Percentiles rank a stretch among this genome's conserved stretches.
phyloP scores from a whole-genome alignment of 148 eudicot genomes.

The Camellia granthamiana region DNA sequence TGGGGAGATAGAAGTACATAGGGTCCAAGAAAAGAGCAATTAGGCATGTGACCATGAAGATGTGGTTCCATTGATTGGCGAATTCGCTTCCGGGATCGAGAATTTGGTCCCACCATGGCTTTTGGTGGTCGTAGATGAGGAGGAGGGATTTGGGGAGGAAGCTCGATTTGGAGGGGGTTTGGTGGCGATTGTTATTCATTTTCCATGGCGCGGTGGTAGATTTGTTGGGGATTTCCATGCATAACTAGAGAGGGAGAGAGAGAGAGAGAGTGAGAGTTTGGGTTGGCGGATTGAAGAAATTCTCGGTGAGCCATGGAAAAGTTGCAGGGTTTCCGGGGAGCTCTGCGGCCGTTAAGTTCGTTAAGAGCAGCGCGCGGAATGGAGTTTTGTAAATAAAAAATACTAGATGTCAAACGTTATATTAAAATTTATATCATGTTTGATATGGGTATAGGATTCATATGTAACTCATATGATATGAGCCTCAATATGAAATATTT shows the following conservation, averaged over 20 bases:
- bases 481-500: too few species aligned
- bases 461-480: too few species aligned
- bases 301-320: background rate
- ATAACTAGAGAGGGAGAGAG: background rate
- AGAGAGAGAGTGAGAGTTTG: background rate
- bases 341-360: constrained; percentile 2
- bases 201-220: background rate
- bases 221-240: background rate
- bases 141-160: constrained; percentile 28
- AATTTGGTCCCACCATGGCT: constrained; percentile 52
- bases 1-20: constrained; percentile 61
- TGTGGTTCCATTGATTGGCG: constrained; percentile 63
- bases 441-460: too few species aligned
- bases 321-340: constrained; percentile 6
- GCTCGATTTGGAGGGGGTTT: constrained; percentile 23
- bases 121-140: constrained; percentile 35
- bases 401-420: too few species aligned
- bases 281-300: background rate
- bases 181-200: constrained; percentile 8
- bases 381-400: background rate
- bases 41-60: constrained; percentile 62
- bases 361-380: constrained; percentile 7
- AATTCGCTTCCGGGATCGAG: constrained; percentile 61
- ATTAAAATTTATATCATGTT: too few species aligned
- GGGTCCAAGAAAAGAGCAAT: constrained; percentile 80